phyloP scores from a whole-genome alignment of 129 eudicot species.

The Flaveria bidentis region DNA sequence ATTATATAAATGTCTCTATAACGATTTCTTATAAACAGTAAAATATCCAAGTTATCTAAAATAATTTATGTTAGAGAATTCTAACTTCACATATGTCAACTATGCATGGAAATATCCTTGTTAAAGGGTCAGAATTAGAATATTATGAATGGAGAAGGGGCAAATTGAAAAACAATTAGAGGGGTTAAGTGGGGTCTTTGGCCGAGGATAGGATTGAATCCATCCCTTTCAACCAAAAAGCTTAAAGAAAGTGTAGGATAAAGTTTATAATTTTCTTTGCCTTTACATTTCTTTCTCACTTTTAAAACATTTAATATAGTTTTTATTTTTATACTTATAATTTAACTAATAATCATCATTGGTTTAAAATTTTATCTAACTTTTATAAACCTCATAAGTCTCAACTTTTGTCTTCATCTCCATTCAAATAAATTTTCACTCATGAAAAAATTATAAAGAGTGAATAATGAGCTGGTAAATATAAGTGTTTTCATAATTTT shows the following conservation, averaged over 20 bases:
- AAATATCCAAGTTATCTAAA: no score
- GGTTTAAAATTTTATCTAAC: no score
- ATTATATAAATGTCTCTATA: no score
- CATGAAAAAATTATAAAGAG: no score
- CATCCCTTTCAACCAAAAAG: slow-evolving; percentile 47
- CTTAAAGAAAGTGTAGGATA: slow-evolving; percentile 32
- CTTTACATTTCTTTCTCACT: not conserved
- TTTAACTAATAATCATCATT: no score
- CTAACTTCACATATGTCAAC: slow-evolving; percentile 14
- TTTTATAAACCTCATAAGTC: no score
- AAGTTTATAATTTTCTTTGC: slow-evolving; percentile 12
- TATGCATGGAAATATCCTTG: slow-evolving; percentile 22
- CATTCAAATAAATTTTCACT: no score
- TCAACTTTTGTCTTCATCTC: no score
- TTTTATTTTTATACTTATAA: no score
- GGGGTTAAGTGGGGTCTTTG: slow-evolving; percentile 28
- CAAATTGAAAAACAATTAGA: slow-evolving; percentile 21
- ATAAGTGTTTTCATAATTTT: no score
- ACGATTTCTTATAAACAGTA: no score
- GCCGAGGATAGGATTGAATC: slow-evolving; percentile 33
- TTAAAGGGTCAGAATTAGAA: slow-evolving; percentile 23
- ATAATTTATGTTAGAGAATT: not conserved
- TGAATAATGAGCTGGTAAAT: no score
- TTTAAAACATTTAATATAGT: not conserved
- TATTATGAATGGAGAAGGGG: slow-evolving; percentile 14